Base-by-base conservation (phyloP, 176 grass and related monocot genomes). In the barley (Hordeum vulgare) region DNA sequence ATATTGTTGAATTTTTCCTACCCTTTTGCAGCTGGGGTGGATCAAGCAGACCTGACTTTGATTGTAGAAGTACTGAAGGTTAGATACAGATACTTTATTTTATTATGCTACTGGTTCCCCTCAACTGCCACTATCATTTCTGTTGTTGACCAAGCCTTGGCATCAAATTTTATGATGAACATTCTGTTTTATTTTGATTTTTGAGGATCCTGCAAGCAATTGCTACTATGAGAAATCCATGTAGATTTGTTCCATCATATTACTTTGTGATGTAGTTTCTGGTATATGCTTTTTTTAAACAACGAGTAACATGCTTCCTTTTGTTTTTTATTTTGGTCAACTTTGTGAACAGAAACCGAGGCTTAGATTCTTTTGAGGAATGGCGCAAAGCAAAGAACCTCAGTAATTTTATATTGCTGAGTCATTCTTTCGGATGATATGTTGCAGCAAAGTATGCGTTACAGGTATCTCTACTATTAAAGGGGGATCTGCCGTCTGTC, bases 381-480 rank as follows among this genome's bases (percentile, higher is more conserved):
- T 98, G 96, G 96, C 96, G 96, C 61, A 98, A 95, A 84, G 90
- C 96, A 49, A 98, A 95, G 77, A 93, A 93, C 71, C 88, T 98
- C 24, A 90, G 76, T 79, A 93, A 98, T 84, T 98, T 98, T 90
- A 81, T 98, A 88, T 91, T 98, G 79, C 90, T 95, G 36, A 93
- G 96, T 57, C 96, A 98, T 88, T 98, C 96, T 63, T 98, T 98
- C 77, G 96, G 96, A 84, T 93, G 96, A 80, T 98, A 98, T 71
- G 91, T 98, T 74, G 96, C 93, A 2, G 90, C 96, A 80, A 98
- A 98, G 81, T 98, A 98, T 88, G 96, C 96, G 21, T 54, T 98
- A 21, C 71, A 98, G 91, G 96, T 98, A 90, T 70, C 35, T 72
- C 57, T 13, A 37, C 34, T 24, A 61, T 74, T 61, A 11, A 49